Conservation (phyloP, 2,329 filamentous ascomycete genomes). For the Tolypocladium endophyticum region DNA sequence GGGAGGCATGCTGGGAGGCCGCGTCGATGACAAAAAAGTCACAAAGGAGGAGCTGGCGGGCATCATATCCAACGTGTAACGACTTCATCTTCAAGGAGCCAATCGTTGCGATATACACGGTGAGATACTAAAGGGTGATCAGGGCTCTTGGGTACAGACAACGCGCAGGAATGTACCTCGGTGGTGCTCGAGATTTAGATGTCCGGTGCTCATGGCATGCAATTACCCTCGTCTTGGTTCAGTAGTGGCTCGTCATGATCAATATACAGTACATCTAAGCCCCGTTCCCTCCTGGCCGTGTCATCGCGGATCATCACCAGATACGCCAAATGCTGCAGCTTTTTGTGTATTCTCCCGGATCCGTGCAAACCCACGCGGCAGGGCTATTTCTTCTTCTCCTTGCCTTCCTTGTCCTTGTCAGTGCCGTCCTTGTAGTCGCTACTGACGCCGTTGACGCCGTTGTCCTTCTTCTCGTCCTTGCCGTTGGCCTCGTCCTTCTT, state of each 20-base stretch:
- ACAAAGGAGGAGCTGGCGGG: conserved; percentile 62
- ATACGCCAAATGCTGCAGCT: neutral
- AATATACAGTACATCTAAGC: conserved; percentile 3
- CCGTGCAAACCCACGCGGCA: neutral
- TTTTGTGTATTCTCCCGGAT: neutral
- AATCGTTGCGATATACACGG: neutral
- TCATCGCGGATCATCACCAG: neutral
- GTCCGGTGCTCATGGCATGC: neutral
- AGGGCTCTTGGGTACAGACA: neutral
- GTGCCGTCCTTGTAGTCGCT: conserved; percentile 37
- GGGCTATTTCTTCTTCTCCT: conserved; percentile 39
- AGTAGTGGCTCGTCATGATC: neutral
- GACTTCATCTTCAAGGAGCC: neutral
- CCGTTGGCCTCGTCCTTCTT: conserved; percentile 61
- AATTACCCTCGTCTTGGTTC: neutral
- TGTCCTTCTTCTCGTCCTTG: conserved; percentile 50
- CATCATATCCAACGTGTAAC: conserved; percentile 39
- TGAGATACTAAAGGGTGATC: neutral
- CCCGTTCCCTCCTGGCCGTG: neutral
- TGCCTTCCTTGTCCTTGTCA: conserved; percentile 45
- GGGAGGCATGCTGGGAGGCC: conserved; percentile 40
- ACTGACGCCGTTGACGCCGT: conserved; percentile 24
- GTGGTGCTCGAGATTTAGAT: neutral
- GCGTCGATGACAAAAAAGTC: conserved; percentile 44
- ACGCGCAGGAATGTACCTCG: neutral